Evolutionary conservation across 371 early-diverging fungal genomes (phyloP).

Genomic region (Syncephalastrum contaminatum): DNA sequence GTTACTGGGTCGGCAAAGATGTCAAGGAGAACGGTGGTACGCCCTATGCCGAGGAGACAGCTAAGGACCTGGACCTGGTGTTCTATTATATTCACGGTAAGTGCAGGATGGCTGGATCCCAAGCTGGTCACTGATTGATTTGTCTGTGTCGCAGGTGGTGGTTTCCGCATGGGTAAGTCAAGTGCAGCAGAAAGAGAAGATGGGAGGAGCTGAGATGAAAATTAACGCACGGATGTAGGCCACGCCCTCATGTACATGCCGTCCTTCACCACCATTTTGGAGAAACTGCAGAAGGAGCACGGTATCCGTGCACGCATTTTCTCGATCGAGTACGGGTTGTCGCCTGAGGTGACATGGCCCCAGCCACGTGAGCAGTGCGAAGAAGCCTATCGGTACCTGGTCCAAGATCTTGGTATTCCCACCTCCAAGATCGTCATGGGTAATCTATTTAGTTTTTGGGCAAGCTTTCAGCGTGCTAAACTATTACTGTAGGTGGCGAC

Average conservation of each 20-base stretch:
- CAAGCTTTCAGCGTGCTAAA: not conserved
- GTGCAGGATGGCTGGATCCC: not conserved
- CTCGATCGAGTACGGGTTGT: conserved; percentile 24
- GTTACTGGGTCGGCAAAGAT: conserved; percentile 25
- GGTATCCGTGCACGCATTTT: conserved; percentile 26
- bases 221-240: conserved; percentile 5
- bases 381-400: conserved; percentile 28
- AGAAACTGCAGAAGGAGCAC: conserved; percentile 17
- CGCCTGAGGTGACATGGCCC: conserved; percentile 18
- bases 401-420: conserved; percentile 22
- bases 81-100: conserved; percentile 39
- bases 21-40: conserved; percentile 4
- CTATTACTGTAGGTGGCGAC: conserved; percentile 29
- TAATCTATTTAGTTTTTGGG: conserved; percentile 6
- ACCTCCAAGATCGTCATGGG: conserved; percentile 32
- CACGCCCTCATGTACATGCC: conserved; percentile 30
- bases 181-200: not conserved
- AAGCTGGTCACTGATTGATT: not conserved
- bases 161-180: conserved; percentile 21
- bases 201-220: conserved; percentile 1
- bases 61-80: conserved; percentile 21
- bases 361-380: conserved; percentile 20
- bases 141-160: conserved; percentile 22
- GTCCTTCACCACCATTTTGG: conserved; percentile 24
- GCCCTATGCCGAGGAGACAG: conserved; percentile 15